Conservation (phyloP, 1,284 basidiomycete genomes). For the Dichomitus squalens region DNA sequence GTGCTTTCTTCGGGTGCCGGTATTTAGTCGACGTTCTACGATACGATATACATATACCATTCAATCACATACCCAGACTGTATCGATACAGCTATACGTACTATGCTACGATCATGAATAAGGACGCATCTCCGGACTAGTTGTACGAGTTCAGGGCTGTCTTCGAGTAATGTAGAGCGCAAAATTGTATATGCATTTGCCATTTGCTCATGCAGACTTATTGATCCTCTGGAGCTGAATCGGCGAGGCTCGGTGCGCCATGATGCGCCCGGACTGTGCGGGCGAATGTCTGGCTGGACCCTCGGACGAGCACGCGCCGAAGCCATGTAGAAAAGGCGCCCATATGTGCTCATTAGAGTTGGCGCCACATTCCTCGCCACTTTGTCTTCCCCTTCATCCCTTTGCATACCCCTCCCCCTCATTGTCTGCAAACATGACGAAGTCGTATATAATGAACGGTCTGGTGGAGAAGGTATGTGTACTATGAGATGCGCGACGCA, state of each 20-base stretch:
- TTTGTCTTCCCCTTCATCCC: slow-evolving; percentile 11
- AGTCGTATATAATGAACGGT: slow-evolving; percentile 78
- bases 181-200: not conserved
- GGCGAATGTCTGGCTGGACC: too few relatives aligned
- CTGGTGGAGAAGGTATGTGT: slow-evolving; percentile 71
- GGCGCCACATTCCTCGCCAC: slow-evolving; percentile 20
- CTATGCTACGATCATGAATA: not conserved
- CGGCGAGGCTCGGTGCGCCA: slow-evolving; percentile 7
- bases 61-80: not conserved
- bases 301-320: not conserved
- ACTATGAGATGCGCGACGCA: not conserved
- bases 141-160: not conserved
- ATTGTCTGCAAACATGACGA: slow-evolving; percentile 61
- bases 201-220: not conserved
- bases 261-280: slow-evolving; percentile 10
- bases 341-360: slow-evolving; percentile 10
- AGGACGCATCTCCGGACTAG: not conserved
- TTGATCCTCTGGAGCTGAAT: not conserved
- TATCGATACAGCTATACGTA: not conserved
- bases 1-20: not conserved
- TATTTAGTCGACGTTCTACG: not conserved
- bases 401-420: not conserved
- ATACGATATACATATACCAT: slow-evolving; percentile 1
- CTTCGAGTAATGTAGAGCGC: not conserved
- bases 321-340: slow-evolving; percentile 16